Base-by-base conservation (phyloP, 768 basidiomycete genomes). In the Leucocoprinus sp. region DNA sequence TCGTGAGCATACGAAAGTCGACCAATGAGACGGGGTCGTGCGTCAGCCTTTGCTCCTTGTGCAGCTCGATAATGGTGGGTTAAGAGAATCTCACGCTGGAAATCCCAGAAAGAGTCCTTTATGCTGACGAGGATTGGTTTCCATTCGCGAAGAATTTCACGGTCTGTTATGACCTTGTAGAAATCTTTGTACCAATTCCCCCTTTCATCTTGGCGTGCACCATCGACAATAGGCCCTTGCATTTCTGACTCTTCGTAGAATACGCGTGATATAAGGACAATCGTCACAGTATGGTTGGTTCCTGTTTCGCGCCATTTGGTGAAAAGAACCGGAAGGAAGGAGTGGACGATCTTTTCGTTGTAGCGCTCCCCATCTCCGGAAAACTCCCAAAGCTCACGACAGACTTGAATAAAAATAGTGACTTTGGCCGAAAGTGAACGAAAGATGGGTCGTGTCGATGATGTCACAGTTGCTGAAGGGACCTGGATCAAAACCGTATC, bases 291-390 rank as follows among this genome's bases (percentile, higher is more conserved):
- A 57, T 99, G 96, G 42, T 92, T 93, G 21, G 95, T 89, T 27
- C 82, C 80, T 3, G 82, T 74, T 45, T 85, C 81, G 36, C 75
- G 70, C 93, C 93, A 98, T 51, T 81, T 84, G 8, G 74, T 62
- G 55, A 97, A 93, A 3, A 98, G 74, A 11, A 85, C 76, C 1
- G 95, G 93, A 6, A 99, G 77, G 67, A 97, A 97, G 2, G 93
- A 90, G 59, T 97, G 93, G 2, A 95, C 85, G n/a, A 95, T 87
- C 66, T 98, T 98, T 61, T 98, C 96, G 58, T 90, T 85, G 64
- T 85, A 92, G 4, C 93, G 79, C 61, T 96, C 93, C 18, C 96
- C 96, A 50, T 98, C 96, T 27, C 89, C 92, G 18, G 93, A 78
- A 58, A 98, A 98, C 56, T 96, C 89, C 90, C 91, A 98, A 44